Conservation (phyloP, 257 asterid species). For the Petrea volubilis region DNA sequence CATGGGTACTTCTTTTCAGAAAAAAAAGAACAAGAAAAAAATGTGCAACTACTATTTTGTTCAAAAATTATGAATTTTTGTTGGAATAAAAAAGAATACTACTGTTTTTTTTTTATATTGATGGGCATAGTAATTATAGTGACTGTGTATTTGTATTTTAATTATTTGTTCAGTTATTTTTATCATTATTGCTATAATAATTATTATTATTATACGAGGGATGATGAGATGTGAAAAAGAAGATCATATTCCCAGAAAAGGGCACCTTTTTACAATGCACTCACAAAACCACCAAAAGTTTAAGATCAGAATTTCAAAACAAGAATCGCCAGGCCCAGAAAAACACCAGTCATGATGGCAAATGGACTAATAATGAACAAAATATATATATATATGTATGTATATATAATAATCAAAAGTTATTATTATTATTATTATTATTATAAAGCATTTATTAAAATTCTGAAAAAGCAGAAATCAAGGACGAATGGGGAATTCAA, state of each 20-base stretch:
- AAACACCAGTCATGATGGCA: slow-evolving; percentile 23
- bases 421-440: too few relatives aligned
- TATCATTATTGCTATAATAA: not conserved
- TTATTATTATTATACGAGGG: slow-evolving; percentile 13
- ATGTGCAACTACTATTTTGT: slow-evolving; percentile 1
- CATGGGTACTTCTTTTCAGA: slow-evolving; percentile 25
- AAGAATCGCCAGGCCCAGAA: slow-evolving; percentile 30
- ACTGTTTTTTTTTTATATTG: not conserved
- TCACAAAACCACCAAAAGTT: slow-evolving; percentile 27
- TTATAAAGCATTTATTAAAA: slow-evolving; percentile 9
- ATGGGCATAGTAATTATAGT: not conserved
- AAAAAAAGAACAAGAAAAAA: slow-evolving; percentile 28
- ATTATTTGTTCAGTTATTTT: not conserved
- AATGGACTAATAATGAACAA: too few relatives aligned
- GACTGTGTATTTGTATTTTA: not conserved
- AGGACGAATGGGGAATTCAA: slow-evolving; percentile 56
- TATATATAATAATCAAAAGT: too few relatives aligned
- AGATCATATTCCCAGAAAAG: slow-evolving; percentile 54
- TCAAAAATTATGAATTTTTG: not conserved
- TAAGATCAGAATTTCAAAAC: slow-evolving; percentile 43
- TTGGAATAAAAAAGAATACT: slow-evolving; percentile 1
- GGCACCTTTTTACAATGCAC: slow-evolving; percentile 48
- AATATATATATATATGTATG: too few relatives aligned
- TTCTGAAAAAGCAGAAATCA: slow-evolving; percentile 19
- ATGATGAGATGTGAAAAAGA: slow-evolving; percentile 43